Base-by-base conservation (phyloP, 129 eudicot genomes). In the Artemisia tridentata region DNA sequence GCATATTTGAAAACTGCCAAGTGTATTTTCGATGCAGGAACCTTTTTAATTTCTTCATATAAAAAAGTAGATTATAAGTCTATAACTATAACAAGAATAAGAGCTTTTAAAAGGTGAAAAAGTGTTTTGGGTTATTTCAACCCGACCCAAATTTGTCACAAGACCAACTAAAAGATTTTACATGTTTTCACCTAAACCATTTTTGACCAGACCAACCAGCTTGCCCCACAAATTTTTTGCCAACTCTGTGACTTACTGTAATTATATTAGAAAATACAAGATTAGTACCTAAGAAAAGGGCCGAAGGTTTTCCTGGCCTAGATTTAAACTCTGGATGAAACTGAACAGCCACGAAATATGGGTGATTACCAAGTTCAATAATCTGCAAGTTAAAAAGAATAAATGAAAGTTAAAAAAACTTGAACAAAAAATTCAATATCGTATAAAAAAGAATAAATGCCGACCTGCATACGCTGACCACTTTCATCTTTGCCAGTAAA, bases 251-350 rank as follows among this genome's bases (percentile, higher is more conserved):
- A 14, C 34, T 55, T 14, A 25, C 11, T 18, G 56, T 16, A 27
- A 18, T 3, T 6, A 16, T 34, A 27, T 45, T n/a, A 38, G 45
- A 38, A 38, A 38, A 38, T 38, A 13, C 6, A 50, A 49, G 21
- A 38, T 13, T 60, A 53, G 48, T 84, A 86, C 98, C 98, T 84
- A 86, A 80, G 88, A 92, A 92, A 60, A 92, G 85, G 16, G 89
- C 87, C 52, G 95, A 92, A 21, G 98, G 98, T 45, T 82, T 88
- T 78, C 95, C 95, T 1, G 98, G 98, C 74, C 98, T 81, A 46
- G 96, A 92, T 59, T 86, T 92, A 38, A 92, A 92, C 81, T 92
- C 98, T 0, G 98, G 98, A 72, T 92, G 98, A 72, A 92, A 92
- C 73, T 92, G 98, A 67, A 85, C 96, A 19, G 90, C 98, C 20